Base-by-base conservation (phyloP, 495 filamentous ascomycete genomes). In the Achaetomiella virescens region DNA sequence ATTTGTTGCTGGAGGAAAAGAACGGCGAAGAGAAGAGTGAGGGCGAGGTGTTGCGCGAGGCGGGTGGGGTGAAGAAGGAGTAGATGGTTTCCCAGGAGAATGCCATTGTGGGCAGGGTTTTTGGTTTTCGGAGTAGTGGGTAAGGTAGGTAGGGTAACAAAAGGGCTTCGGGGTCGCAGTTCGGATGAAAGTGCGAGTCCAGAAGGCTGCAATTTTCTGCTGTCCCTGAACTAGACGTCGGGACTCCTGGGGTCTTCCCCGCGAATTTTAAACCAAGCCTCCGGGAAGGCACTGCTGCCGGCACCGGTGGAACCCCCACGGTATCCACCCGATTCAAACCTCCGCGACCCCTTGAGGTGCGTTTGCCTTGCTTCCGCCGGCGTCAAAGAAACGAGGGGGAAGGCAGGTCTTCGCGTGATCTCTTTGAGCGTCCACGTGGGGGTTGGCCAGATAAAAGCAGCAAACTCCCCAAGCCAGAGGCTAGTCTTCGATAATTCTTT, bases 231-330 rank as follows among this genome's bases (percentile, higher is more conserved):
- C 3, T 21, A 27, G 41, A 3, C 20, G 12, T 35, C 31, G 18
- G 7, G 3, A 40, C n/a, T 50, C 21, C 52, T 17, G n/a, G 48
- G 55, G 40, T 56, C n/a, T 50, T 49, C 54, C 54, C 54, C 45
- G 55, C 40, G 55, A 8, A 7, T 29, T 40, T 48, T 17, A 24
- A 8, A 17, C 15, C n/a, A 7, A 27, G 21, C 24, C 6, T 10
- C 22, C 22, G 15, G 33, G 43, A 35, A 21, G 44, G 22, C 31
- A 24, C 21, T 29, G 21, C 10, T 50, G 48, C 48, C 48, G 48
- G 48, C 38, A 44, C 44, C 27, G 52, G 52, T 18, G 44, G 43
- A n/a, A 31, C 52, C 52, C 52, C 43, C 52, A 55, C 46, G 51
- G 54, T 49, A 33, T 49, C 54, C 54, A 56, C 35, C 11, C 14